phyloP scores from a whole-genome alignment of 2,329 filamentous ascomycete species.

The Ascochyta rabiei region DNA sequence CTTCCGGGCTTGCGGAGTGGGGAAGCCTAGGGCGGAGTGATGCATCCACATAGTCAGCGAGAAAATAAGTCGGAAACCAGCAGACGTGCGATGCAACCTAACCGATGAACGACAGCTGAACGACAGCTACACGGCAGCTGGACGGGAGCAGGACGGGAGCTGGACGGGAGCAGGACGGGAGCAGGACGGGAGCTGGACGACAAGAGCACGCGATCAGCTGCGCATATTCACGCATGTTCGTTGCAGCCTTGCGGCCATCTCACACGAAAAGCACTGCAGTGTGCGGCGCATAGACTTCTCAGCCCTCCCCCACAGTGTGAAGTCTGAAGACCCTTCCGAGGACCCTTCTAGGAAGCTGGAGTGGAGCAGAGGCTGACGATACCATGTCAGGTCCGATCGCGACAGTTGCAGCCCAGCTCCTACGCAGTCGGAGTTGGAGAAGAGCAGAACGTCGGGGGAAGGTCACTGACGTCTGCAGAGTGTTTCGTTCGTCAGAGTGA shows the following conservation, averaged over 20 bases:
- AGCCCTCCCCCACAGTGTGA: not conserved
- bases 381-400: slow-evolving; percentile 9
- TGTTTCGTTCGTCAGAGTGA: not conserved
- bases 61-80: slow-evolving; percentile 14
- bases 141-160: too few relatives aligned
- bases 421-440: slow-evolving; percentile 7
- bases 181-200: not conserved
- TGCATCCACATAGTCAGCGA: slow-evolving; percentile 11
- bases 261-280: not conserved
- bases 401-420: slow-evolving; percentile 6
- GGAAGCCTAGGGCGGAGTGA: slow-evolving; percentile 7
- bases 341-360: not conserved
- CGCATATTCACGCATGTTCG: not conserved
- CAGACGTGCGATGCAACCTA: not conserved
- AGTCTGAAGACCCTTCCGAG: not conserved
- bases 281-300: not conserved
- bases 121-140: not conserved
- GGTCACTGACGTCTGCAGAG: not conserved
- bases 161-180: not conserved
- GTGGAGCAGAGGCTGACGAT: slow-evolving; percentile 7
- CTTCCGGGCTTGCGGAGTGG: slow-evolving; percentile 14
- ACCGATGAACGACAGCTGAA: slow-evolving; percentile 1
- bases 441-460: slow-evolving; percentile 10
- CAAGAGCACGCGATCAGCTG: slow-evolving; percentile 9
- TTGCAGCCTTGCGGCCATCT: not conserved